Percentiles rank a stretch among this genome's conserved stretches.
Evolutionary conservation across 1,139 yeast genomes (phyloP).

Genomic region (Zygoascus sp.): DNA sequence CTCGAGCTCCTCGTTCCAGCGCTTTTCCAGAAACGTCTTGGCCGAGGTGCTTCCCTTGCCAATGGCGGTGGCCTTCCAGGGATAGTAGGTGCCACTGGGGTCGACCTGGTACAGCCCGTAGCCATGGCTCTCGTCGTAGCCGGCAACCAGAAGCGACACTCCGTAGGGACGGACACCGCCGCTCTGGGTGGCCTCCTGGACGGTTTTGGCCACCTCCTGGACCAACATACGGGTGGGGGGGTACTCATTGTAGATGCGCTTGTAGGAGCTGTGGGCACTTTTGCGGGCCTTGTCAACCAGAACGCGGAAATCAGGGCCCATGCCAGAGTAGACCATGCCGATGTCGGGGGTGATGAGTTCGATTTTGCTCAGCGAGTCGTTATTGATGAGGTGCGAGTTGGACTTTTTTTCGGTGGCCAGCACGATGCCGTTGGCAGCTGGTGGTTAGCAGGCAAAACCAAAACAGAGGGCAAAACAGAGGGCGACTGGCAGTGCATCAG

Average conservation of each 20-base stretch:
- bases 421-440: conserved; percentile 90
- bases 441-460: conserved; percentile 2
- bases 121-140: conserved; percentile 78
- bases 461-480: background rate
- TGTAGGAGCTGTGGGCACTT: conserved; percentile 87
- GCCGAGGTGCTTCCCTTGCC: conserved; percentile 95
- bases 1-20: conserved; percentile 97
- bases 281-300: conserved; percentile 90
- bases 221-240: conserved; percentile 95
- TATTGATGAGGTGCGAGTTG: conserved; percentile 69
- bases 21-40: conserved; percentile 92
- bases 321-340: conserved; percentile 95
- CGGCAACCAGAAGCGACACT: conserved; percentile 89
- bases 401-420: conserved; percentile 95
- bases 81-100: conserved; percentile 97
- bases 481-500: no score
- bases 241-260: conserved; percentile 89
- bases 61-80: conserved; percentile 99
- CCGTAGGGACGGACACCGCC: conserved; percentile 99
- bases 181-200: conserved; percentile 97
- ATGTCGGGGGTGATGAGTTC: conserved; percentile 88
- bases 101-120: conserved; percentile 93
- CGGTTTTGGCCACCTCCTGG: conserved; percentile 89
- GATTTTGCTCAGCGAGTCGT: conserved; percentile 73
- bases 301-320: conserved; percentile 98